These are phyloP conservation scores for Tilletia walkeri DNA, from an alignment of 1,284 basidiomycete species.

Conservation along the genomic window DNA sequence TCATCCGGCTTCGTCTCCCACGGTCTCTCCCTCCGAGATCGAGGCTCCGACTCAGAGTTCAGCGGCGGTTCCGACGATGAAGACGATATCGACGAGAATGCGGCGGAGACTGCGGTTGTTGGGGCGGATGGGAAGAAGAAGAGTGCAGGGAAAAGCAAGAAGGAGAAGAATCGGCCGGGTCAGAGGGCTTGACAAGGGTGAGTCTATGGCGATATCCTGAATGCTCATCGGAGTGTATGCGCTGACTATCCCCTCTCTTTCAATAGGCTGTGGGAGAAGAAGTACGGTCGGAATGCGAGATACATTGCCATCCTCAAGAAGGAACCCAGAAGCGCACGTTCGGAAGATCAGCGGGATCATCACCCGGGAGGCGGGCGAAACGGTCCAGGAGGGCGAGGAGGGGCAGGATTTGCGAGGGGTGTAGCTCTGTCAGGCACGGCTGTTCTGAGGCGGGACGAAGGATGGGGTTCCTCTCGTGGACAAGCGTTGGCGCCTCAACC, in stretches of 20 bases:
- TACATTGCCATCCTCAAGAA: conserved; percentile 63
- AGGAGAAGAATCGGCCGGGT: conserved; percentile 82
- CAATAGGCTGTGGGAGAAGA: conserved; percentile 91
- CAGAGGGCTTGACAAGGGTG: conserved; percentile 86
- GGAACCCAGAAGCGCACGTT: conserved; percentile 17
- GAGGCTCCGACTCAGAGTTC: conserved; percentile 17
- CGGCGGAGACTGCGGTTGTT: conserved; percentile 21
- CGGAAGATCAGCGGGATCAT: not conserved
- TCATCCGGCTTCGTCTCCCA: not conserved
- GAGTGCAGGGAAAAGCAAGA: conserved; percentile 25
- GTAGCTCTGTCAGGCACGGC: not conserved
- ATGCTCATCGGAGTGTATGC: not conserved
- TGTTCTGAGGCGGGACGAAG: not conserved
- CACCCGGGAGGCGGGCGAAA: not conserved
- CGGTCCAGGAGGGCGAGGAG: not conserved
- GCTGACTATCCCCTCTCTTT: not conserved
- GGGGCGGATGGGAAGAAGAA: conserved; percentile 26
- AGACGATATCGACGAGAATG: conserved; percentile 58
- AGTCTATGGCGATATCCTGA: conserved; percentile 57
- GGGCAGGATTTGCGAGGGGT: not conserved
- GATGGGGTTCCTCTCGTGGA: conserved; percentile 10
- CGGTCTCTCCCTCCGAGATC: conserved; percentile 9
- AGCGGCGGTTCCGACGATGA: conserved; percentile 27
- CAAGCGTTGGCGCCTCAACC: conserved; percentile 12
- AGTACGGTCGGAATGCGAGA: conserved; percentile 84